Conservation (phyloP, 2,329 filamentous ascomycete species). For the Leptosphaerulina australis region DNA sequence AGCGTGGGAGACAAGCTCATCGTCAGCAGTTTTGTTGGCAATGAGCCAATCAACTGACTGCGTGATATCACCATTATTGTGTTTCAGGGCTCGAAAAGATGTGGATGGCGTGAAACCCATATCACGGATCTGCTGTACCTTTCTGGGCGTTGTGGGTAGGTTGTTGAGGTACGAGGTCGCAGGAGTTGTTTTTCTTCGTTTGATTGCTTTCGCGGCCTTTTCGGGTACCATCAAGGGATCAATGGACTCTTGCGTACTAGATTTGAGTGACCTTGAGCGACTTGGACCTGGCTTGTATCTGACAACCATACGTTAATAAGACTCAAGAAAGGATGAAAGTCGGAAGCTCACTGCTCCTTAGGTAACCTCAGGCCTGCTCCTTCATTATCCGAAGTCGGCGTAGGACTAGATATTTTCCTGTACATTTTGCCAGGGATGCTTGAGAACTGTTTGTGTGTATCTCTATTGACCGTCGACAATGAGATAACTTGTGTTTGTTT, state of each 20-base stretch:
- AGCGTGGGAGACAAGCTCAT: conserved; percentile 36
- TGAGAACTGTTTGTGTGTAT: background rate
- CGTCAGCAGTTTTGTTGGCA: conserved; percentile 31
- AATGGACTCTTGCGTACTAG: conserved; percentile 26
- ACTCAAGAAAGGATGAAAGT: no score
- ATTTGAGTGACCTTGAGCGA: conserved; percentile 43
- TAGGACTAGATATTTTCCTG: conserved; percentile 9
- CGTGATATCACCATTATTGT: conserved; percentile 39
- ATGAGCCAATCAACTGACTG: conserved; percentile 43
- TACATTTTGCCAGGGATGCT: conserved; percentile 2
- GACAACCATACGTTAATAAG: background rate
- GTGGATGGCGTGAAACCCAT: conserved; percentile 46
- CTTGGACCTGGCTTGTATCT: conserved; percentile 44
- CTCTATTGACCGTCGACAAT: background rate
- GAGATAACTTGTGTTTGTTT: background rate
- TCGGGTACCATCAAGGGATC: conserved; percentile 42
- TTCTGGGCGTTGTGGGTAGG: conserved; percentile 33
- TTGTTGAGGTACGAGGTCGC: conserved; percentile 2
- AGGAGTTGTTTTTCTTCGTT: conserved; percentile 34
- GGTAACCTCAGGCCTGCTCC: conserved; percentile 29
- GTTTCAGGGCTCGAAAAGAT: conserved; percentile 32
- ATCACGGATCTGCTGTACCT: conserved; percentile 41
- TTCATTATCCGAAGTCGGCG: conserved; percentile 33
- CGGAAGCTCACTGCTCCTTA: conserved; percentile 34
- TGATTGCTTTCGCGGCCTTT: conserved; percentile 29